Evolutionary conservation across 2,329 filamentous ascomycete species (phyloP), one percentile per base, ranked within the genome.

Genomic region (Alternaria sp.): DNA sequence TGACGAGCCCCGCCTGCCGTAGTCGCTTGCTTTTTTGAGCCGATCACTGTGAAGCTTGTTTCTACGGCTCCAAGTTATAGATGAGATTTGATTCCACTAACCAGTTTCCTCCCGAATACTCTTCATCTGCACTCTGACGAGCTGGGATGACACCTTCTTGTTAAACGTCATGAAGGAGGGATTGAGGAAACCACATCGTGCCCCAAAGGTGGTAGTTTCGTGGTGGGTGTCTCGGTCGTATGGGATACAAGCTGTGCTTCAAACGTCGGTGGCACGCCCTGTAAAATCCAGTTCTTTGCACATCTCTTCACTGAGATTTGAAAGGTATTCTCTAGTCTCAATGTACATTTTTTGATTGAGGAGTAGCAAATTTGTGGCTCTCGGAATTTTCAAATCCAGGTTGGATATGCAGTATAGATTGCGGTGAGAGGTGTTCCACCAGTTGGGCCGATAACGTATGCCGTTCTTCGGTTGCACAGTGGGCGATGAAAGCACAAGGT

Each of bases 361-460:
- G 11, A 51, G 49, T 40, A 51, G 37, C 13, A 51, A n/a, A 10
- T 23, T 41, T 24, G 14, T 3, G 9, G 14, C 36, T 3, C 17
- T 28, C 7, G 26, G 13, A 26, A 7, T 6, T 40, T 29, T 29
- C 10, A 41, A 41, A n/a, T 36, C 39, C 13, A 29, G 46, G 8
- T 31, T 39, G 7, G 57, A 54, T 40, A 56, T 48, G 45, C 56
- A 65, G 44, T 34, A 33, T 13, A 59, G 39, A 24, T 33, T 36
- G 37, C 56, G 59, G 7, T 33, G 11, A 2, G 21, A 13, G 26
- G 13, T 14, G n/a, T 51, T 31, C 34, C 34, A 26, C 34, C 39
- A 36, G 9, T 17, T 29, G 21, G 56, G 45, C 34, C 60, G 51
- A 26, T 54, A 34, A 33, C 62, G 62, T 41, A 14, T 41, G 51